Percentiles rank a stretch among this genome's conserved stretches.
phyloP scores from a whole-genome alignment of 495 filamentous ascomycete species.

The Corynascus novoguineensis region DNA sequence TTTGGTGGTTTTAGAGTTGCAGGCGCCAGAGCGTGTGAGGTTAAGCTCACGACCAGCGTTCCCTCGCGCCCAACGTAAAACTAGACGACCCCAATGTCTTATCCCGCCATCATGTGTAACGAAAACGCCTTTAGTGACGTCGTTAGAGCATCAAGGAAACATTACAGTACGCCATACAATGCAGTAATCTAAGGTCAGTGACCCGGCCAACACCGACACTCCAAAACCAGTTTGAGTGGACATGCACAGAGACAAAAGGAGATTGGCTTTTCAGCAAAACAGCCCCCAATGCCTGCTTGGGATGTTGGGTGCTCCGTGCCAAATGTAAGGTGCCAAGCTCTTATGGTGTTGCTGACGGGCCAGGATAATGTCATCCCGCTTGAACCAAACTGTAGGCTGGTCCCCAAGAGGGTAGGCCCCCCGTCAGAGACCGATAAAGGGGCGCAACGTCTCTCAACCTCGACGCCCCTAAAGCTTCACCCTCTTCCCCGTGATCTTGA shows the following conservation, averaged over 20 bases:
- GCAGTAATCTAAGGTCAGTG: neutral
- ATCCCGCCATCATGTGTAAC: neutral
- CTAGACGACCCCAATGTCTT: neutral
- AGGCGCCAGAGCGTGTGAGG: too few relatives aligned
- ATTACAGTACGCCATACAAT: conserved; percentile 12
- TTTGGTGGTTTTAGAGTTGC: too few relatives aligned
- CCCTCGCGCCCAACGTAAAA: too few relatives aligned
- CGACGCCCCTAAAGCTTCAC: conserved; percentile 47
- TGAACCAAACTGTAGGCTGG: neutral
- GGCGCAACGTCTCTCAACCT: neutral
- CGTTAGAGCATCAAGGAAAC: neutral
- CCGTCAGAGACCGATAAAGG: neutral
- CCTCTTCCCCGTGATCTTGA: conserved; percentile 51
- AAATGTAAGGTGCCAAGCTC: neutral
- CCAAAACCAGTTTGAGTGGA: neutral
- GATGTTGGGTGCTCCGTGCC: neutral
- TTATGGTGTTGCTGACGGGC: neutral
- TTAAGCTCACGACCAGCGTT: too few relatives aligned
- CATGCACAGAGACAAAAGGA: neutral
- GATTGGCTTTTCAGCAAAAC: neutral
- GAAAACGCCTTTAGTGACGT: neutral
- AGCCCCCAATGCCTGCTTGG: neutral
- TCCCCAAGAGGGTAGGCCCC: neutral
- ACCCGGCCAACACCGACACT: neutral
- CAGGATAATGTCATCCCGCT: neutral